Evolutionary conservation across 2,329 filamentous ascomycete species (phyloP).

Genomic region (Delphinella strobiligena): DNA sequence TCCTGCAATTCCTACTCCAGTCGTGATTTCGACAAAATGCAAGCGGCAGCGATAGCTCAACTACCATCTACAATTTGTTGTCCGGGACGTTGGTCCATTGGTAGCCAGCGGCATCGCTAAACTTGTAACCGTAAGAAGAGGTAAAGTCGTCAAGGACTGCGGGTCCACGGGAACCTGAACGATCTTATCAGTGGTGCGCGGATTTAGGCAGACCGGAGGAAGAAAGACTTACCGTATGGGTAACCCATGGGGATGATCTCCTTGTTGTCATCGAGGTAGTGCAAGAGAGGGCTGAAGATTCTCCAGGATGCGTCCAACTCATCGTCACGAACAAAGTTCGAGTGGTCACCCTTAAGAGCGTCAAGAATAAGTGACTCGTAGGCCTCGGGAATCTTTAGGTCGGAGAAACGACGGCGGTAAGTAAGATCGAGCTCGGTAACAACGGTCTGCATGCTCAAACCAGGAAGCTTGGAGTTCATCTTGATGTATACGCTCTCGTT

Average conservation of each 20-base stretch:
- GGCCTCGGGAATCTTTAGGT: slow-evolving; percentile 97
- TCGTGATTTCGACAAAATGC: not conserved
- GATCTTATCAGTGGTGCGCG: no score
- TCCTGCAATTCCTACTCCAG: not conserved
- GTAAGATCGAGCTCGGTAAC: slow-evolving; percentile 97
- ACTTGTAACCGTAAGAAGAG: slow-evolving; percentile 96
- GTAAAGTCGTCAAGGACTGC: slow-evolving; percentile 97
- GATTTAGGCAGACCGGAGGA: not conserved
- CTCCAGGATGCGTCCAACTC: slow-evolving; percentile 97
- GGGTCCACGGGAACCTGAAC: slow-evolving; percentile 95
- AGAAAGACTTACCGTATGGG: slow-evolving; percentile 68
- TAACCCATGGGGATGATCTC: slow-evolving; percentile 99
- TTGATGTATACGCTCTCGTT: slow-evolving; percentile 99
- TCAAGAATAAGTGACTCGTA: slow-evolving; percentile 97
- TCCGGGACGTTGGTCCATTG: slow-evolving; percentile 75
- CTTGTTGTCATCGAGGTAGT: slow-evolving; percentile 98
- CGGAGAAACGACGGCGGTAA: slow-evolving; percentile 95
- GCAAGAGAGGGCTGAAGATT: slow-evolving; percentile 92
- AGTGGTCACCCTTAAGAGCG: slow-evolving; percentile 96
- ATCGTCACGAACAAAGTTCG: slow-evolving; percentile 95
- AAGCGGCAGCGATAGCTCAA: not conserved
- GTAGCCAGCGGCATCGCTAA: slow-evolving; percentile 91
- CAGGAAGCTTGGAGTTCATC: slow-evolving; percentile 99
- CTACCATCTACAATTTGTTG: slow-evolving; percentile 58
- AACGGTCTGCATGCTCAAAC: slow-evolving; percentile 98